Evolutionary conservation across 345 rosid genomes (phyloP).

Genomic region (Brassica nigra): DNA sequence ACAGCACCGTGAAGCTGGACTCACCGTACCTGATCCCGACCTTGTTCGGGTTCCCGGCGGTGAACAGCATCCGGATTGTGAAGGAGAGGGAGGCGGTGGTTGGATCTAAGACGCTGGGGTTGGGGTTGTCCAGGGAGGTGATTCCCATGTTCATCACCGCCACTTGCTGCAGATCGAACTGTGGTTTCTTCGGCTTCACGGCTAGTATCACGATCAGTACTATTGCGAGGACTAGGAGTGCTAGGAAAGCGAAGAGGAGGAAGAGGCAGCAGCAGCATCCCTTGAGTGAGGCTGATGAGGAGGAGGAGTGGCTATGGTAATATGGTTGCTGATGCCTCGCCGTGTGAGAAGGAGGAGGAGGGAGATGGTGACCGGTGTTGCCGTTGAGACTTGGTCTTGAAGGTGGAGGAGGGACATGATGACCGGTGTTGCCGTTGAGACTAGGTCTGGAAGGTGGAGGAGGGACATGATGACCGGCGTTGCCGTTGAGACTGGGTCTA

Average conservation of each 20-base stretch:
- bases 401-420: conserved; percentile 26
- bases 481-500: conserved; percentile 27
- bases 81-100: conserved; percentile 71
- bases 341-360: conserved; percentile 25
- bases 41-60: conserved; percentile 89
- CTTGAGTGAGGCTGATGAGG: conserved; percentile 78
- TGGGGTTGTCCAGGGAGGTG: conserved; percentile 44
- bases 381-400: conserved; percentile 28
- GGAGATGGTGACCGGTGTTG: conserved; percentile 23
- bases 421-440: conserved; percentile 29
- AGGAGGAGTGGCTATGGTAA: conserved; percentile 52
- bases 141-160: conserved; percentile 92
- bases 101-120: conserved; percentile 47
- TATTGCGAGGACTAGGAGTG: conserved; percentile 67
- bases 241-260: conserved; percentile 82
- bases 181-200: conserved; percentile 95
- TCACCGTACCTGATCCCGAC: conserved; percentile 97
- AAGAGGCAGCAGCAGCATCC: conserved; percentile 99
- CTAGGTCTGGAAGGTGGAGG: conserved; percentile 26
- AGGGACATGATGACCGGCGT: conserved; percentile 14
- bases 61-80: conserved; percentile 75
- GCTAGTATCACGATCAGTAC: conserved; percentile 79
- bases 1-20: conserved; percentile 95
- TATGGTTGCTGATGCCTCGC: conserved; percentile 45
- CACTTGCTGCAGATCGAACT: conserved; percentile 97